Evolutionary conservation across 2,329 filamentous ascomycete species (phyloP).

Genomic region (Colletotrichum melonis): DNA sequence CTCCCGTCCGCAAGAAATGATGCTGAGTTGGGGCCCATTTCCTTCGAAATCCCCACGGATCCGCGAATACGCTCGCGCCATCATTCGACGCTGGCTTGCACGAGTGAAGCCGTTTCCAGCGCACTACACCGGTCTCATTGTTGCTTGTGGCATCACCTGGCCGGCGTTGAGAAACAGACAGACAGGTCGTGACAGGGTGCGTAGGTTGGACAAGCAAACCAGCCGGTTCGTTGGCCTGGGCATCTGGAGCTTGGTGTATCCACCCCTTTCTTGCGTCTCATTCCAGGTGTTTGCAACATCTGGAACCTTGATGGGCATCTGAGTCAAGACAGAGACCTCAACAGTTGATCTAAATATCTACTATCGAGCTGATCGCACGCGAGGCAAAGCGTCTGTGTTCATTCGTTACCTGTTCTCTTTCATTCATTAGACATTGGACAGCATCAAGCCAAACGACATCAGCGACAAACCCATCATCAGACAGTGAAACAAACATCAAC

Average conservation of each 20-base stretch:
- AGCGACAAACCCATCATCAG: neutral
- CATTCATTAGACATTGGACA: neutral
- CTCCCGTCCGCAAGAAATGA: slow-evolving; percentile 5
- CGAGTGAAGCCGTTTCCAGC: neutral
- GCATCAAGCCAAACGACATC: slow-evolving; percentile 13
- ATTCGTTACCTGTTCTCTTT: neutral
- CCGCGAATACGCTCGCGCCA: neutral
- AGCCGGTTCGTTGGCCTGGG: neutral
- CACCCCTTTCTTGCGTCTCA: slow-evolving; percentile 16
- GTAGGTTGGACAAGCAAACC: slow-evolving; percentile 11
- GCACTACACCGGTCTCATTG: slow-evolving; percentile 1
- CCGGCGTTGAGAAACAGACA: neutral
- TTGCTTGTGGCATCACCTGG: neutral
- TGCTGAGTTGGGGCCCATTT: neutral
- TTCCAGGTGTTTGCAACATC: slow-evolving; percentile 19
- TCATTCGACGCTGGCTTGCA: slow-evolving; percentile 8
- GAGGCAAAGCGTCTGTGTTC: neutral
- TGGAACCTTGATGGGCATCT: slow-evolving; percentile 33
- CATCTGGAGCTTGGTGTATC: slow-evolving; percentile 15
- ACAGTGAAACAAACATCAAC: neutral
- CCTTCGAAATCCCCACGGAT: slow-evolving; percentile 1
- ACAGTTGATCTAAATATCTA: slow-evolving; percentile 24
- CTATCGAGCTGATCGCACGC: slow-evolving; percentile 20
- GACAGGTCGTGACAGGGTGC: neutral
- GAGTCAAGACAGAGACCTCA: slow-evolving; percentile 26